Conservation (phyloP, 495 filamentous ascomycete genomes). For the Hyaloscypha finlandica region DNA sequence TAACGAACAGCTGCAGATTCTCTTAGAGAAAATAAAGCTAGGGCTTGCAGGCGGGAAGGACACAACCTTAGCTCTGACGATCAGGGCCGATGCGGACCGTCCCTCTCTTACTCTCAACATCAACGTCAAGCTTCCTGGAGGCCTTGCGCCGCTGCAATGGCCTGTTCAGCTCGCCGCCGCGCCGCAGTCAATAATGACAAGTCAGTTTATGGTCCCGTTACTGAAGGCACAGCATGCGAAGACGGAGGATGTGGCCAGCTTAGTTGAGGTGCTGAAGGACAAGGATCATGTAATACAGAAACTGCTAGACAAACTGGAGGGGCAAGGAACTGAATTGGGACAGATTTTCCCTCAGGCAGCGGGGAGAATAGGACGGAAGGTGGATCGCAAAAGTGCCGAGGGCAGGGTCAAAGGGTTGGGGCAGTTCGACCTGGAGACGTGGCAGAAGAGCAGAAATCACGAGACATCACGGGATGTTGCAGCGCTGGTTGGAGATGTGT, state of each 20-base stretch:
- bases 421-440: constrained; percentile 50
- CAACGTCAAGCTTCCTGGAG: constrained; percentile 63
- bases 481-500: constrained; percentile 32
- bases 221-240: constrained; percentile 57
- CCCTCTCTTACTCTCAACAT: constrained; percentile 56
- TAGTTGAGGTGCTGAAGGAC: constrained; percentile 63
- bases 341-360: constrained; percentile 68
- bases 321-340: constrained; percentile 64
- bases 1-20: constrained; percentile 64
- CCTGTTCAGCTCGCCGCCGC: constrained; percentile 58
- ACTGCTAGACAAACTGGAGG: constrained; percentile 76
- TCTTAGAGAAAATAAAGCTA: constrained; percentile 71
- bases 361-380: constrained; percentile 44
- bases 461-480: constrained; percentile 15
- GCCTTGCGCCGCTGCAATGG: constrained; percentile 72
- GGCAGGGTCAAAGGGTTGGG: constrained; percentile 57
- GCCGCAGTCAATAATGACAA: constrained; percentile 53
- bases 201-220: constrained; percentile 69
- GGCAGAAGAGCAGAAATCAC: constrained; percentile 34
- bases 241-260: constrained; percentile 50
- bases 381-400: constrained; percentile 47
- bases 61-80: constrained; percentile 35
- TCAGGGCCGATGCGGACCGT: constrained; percentile 17
- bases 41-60: constrained; percentile 52
- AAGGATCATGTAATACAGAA: constrained; percentile 80